Conservation (phyloP, 495 filamentous ascomycete species). For the Trichoderma gamsii region DNA sequence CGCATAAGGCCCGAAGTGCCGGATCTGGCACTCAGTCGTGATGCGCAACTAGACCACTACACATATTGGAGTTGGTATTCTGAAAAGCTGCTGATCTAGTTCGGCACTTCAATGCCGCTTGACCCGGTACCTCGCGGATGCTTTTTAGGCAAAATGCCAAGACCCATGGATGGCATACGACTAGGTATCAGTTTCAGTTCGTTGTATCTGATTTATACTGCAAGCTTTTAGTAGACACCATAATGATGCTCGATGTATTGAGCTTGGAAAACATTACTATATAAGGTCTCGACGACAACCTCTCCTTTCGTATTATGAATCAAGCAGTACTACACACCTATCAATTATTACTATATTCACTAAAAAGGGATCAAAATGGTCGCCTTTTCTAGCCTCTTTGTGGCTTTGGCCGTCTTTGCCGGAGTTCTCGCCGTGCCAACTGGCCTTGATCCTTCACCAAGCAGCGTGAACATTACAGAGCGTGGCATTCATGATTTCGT, state of each 20-base stretch:
- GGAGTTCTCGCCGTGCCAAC: not conserved
- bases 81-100: not conserved
- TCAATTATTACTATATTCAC: not conserved
- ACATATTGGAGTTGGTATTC: not conserved
- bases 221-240: too few species aligned
- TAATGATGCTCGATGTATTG: not conserved
- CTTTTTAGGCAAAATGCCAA: slow-evolving; percentile 5
- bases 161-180: not conserved
- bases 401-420: not conserved
- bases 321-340: not conserved
- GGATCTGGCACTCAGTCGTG: not conserved
- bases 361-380: not conserved
- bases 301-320: not conserved
- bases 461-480: not conserved
- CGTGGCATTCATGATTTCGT: not conserved
- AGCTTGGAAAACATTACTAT: not conserved
- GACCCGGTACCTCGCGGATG: not conserved
- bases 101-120: slow-evolving; percentile 8
- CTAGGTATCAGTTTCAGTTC: not conserved
- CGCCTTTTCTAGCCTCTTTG: not conserved
- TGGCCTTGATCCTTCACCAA: not conserved
- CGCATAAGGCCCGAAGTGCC: not conserved
- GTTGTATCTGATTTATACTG: not conserved
- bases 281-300: not conserved
- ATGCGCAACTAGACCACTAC: not conserved